Conservation (phyloP, 2,329 filamentous ascomycete species). For the Dichotomopilus funicola region DNA sequence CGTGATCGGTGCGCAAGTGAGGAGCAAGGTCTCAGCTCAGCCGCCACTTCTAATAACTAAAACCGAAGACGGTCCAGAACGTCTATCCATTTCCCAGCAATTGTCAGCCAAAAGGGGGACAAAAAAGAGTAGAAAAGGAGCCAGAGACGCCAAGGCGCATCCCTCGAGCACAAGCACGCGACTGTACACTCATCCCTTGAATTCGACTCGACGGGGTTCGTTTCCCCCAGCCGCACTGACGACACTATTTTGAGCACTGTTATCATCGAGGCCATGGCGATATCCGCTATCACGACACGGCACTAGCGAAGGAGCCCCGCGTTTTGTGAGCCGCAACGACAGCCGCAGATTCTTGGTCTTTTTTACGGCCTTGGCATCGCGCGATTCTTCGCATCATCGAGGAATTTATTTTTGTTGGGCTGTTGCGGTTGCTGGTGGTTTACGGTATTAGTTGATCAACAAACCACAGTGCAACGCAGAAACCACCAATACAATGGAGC, state of each 20-base stretch:
- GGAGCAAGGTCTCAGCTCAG: constrained; percentile 3
- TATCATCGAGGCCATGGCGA: constrained; percentile 18
- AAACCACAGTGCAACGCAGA: no score
- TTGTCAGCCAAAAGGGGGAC: not conserved
- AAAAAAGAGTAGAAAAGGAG: not conserved
- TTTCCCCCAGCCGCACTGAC: not conserved
- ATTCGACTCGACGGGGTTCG: not conserved
- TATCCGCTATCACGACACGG: constrained; percentile 9
- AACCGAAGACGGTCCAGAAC: not conserved
- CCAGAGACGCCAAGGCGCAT: not conserved
- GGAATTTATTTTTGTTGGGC: not conserved
- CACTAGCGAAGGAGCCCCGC: constrained; percentile 18
- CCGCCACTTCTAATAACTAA: not conserved
- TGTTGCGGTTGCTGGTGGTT: not conserved
- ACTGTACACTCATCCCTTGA: not conserved
- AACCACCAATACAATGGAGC: constrained; percentile 54
- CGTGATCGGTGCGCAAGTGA: not conserved
- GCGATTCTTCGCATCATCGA: not conserved
- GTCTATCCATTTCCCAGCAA: not conserved
- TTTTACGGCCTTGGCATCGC: not conserved
- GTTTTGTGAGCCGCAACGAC: constrained; percentile 8
- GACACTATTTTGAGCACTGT: not conserved
- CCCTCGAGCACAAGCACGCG: not conserved
- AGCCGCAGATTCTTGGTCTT: not conserved
- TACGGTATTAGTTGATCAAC: not conserved